Evolutionary conservation across 495 filamentous ascomycete genomes (phyloP), one percentile per base, ranked within the genome.

Genomic region (Daldinia decipiens): DNA sequence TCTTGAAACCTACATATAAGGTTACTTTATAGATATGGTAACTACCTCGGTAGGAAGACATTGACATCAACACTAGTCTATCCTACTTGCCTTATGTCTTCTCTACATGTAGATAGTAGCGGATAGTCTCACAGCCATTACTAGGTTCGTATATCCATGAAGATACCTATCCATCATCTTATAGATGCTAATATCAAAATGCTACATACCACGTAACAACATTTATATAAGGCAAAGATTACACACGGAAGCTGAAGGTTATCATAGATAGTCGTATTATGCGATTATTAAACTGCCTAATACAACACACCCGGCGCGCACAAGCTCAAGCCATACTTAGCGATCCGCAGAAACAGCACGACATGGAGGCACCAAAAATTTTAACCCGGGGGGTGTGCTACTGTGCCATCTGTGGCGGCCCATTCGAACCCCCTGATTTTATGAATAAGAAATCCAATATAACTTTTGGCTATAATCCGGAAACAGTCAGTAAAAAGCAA

Each of bases 331-430:
- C n/a, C 17, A 21, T 15, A 45, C 19, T 5, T 15, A 13, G 13
- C 6, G 11, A 36, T 13, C 13, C 8, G 9, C 29, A 34, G 12
- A 57, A 27, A n/a, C 13, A 7, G 7, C 12, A 50, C 52, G 17
- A 12, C 31, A 50, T 50, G 53, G 4, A 5, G 24, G 13, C 11
- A 26, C 40, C 40, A 13, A 13, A 3, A 39, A 59, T 66, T 17
- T n/a, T 7, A 4, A 24, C 7, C 3, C 5, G 0, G 7, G 15
- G 3, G 17, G 3, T 51, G 45, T 66, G 54, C n/a, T 66, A 59
- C 17, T 66, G 63, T 43, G 63, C 63, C 9, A 53, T 66, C 15
- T 66, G 63, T 12, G 55, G 45, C 19, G 52, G 31, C 38, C 29
- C 53, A 19, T 65, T 65, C 39, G 39, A 54, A 17, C 8, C 11